Conservation (phyloP, 768 basidiomycete species). For the Pleurotus tuoliensis region DNA sequence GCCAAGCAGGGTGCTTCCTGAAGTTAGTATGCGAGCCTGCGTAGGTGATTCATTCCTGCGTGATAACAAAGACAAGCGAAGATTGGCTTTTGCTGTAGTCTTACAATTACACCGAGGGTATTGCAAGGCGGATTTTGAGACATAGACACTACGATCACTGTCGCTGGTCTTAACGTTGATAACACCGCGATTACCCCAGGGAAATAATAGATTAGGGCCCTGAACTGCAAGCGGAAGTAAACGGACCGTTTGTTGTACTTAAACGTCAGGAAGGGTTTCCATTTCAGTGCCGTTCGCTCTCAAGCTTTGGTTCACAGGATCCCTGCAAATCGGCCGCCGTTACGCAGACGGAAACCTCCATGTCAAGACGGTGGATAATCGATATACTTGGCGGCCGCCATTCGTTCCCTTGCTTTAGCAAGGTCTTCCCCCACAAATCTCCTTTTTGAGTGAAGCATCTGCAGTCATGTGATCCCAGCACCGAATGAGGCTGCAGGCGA, state of each 20-base stretch:
- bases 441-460: no score
- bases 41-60: no score
- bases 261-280: slow-evolving; percentile 2
- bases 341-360: no score
- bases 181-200: not conserved
- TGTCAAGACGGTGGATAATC: no score
- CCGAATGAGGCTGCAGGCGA: no score
- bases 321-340: no score
- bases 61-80: not conserved
- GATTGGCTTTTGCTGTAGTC: no score
- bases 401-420: no score
- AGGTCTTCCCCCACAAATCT: no score
- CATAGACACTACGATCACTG: not conserved
- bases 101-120: not conserved
- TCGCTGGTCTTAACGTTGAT: no score
- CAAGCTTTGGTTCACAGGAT: not conserved
- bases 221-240: not conserved
- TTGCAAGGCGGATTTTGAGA: not conserved
- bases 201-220: not conserved
- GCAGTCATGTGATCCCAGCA: no score
- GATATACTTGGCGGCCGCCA: no score
- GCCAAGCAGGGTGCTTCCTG: not conserved
- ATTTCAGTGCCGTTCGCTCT: slow-evolving; percentile 6
- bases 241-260: not conserved
- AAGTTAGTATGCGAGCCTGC: not conserved